Base-by-base conservation (phyloP, 768 basidiomycete species). In the Lactifluus echinatus region DNA sequence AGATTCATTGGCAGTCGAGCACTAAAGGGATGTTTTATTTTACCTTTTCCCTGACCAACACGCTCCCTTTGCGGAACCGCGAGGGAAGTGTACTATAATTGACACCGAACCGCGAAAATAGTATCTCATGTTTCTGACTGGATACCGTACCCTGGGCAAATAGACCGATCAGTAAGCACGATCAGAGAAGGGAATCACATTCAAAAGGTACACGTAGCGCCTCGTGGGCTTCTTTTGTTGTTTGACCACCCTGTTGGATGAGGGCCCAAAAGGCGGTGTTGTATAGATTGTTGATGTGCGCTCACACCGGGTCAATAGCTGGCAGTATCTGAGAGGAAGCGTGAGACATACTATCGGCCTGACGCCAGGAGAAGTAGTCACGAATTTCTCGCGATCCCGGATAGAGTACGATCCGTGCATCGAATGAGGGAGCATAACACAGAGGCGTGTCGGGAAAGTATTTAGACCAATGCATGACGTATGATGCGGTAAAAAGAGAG, bases 241-340 rank as follows among this genome's bases (percentile, higher is more conserved):
- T 83, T 68, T 88, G 75, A 0, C 85, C 87, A n/a, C 85, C 88
- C 64, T 89, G 78, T 43, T 85, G 85, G 0, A 98, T 83, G 33
- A 99, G 79, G 0, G 93, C 89, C 96, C 95, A 98, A 67, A 98
- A 99, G 0, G 74, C 76, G 0, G 96, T 97, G 66, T 99, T 99
- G 73, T 98, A 94, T 23, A 99, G 73, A 68, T 99, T 99, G 68
- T 99, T 99, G 68, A 98, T 87, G 68, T 99, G 96, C 0, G 96
- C 94, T 97, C 68, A 23, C 61, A 50, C 56, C 55, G 61, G 50
- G 53, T 55, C 17, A 60, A 37, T 34, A 26, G 15, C 14, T 11
- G 36, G 34, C 10, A 46, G 21, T 46, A 10, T 28, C 4, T 12
- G 8, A 37, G 14, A 21, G 8, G 21, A 48, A 21, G 46, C 31